Evolutionary conservation across 345 rosid species (phyloP).

Genomic region (Clausena lansium): DNA sequence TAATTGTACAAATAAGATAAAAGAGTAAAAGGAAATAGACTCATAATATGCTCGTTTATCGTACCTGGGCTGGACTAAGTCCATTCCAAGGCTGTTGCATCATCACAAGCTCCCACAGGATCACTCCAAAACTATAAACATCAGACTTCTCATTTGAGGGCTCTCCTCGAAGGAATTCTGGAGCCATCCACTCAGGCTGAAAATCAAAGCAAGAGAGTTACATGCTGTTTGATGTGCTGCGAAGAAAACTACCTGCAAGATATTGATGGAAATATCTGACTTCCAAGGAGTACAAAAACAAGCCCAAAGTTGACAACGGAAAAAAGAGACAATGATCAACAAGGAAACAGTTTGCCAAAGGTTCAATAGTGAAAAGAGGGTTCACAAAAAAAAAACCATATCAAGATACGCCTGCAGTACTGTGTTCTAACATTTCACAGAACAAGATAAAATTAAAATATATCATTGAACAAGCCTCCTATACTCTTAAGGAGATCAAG

Average conservation of each 20-base stretch:
- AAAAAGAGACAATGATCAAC: background rate
- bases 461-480: background rate
- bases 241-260: conserved; percentile 29
- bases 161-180: conserved; percentile 97
- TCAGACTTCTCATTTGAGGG: conserved; percentile 97
- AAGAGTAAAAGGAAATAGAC: background rate
- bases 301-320: background rate
- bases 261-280: conserved; percentile 22
- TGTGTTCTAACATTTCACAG: background rate
- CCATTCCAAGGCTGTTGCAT: conserved; percentile 96
- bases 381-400: background rate
- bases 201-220: conserved; percentile 43
- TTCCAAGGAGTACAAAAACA: conserved; percentile 3
- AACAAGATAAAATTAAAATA: background rate
- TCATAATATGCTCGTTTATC: background rate
- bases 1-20: background rate
- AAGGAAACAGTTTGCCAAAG: background rate
- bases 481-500: background rate
- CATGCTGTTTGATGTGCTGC: conserved; percentile 38
- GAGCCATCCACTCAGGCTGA: conserved; percentile 99
- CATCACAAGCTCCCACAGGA: conserved; percentile 87
- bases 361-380: background rate
- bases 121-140: conserved; percentile 89
- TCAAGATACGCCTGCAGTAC: background rate
- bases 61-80: conserved; percentile 92